A percentile compares a stretch with the other conserved stretches of the same genome.
Conservation (phyloP, 176 grass and related monocot genomes). For the Avena eriantha region DNA sequence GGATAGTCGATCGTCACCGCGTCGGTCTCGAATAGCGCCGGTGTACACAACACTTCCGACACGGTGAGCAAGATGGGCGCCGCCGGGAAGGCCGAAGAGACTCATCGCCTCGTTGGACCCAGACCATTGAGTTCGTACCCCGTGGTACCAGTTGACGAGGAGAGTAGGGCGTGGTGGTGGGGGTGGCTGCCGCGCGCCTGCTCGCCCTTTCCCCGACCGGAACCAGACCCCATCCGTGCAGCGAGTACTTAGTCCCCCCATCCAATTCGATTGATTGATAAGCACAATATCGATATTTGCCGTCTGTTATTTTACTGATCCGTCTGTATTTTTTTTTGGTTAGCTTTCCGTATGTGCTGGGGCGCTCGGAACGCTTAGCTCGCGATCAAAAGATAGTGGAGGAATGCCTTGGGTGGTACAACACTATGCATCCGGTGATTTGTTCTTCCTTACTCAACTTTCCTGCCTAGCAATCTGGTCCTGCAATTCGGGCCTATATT, state of each 20-base stretch:
- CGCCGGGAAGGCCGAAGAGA: background rate
- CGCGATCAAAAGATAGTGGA: background rate
- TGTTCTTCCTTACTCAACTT: background rate
- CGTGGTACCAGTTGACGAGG: background rate
- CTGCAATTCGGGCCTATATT: background rate
- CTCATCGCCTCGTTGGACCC: background rate
- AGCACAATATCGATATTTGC: background rate
- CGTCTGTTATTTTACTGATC: background rate
- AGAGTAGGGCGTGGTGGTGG: background rate
- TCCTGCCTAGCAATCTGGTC: background rate
- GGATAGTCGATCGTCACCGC: background rate
- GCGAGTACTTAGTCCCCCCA: background rate
- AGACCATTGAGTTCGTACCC: background rate
- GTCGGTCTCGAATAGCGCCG: background rate
- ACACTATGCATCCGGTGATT: background rate
- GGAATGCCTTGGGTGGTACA: background rate
- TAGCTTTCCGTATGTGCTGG: background rate
- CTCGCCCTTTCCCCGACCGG: background rate
- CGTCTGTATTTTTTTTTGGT: background rate
- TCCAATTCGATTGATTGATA: background rate
- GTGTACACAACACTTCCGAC: background rate
- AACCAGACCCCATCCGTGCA: background rate
- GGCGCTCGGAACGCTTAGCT: background rate
- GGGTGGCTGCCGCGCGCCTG: background rate
- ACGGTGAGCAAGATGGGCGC: background rate